Evolutionary conservation across 2,329 filamentous ascomycete genomes (phyloP).

Genomic region (Canariomyces notabilis): DNA sequence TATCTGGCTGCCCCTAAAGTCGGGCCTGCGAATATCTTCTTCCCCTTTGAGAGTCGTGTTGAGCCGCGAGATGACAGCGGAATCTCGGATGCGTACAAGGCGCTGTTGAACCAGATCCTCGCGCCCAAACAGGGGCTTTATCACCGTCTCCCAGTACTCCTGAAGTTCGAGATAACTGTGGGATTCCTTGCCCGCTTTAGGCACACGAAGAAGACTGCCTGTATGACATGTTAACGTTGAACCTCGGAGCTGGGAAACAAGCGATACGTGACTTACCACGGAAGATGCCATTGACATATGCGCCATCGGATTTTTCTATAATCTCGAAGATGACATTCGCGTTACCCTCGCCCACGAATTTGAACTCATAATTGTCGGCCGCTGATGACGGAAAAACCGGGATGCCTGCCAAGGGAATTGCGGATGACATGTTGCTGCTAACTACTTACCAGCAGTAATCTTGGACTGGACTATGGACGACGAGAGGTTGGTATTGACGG

Average conservation of each 20-base stretch:
- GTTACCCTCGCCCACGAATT: slow-evolving; percentile 61
- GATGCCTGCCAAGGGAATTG: not conserved
- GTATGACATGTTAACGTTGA: not conserved
- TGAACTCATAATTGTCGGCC: slow-evolving; percentile 16
- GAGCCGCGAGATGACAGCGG: slow-evolving; percentile 40
- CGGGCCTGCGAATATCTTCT: slow-evolving; percentile 30
- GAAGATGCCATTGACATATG: slow-evolving; percentile 2
- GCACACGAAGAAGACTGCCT: slow-evolving; percentile 55
- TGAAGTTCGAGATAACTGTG: slow-evolving; percentile 40
- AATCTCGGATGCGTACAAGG: slow-evolving; percentile 43
- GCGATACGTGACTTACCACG: slow-evolving; percentile 6
- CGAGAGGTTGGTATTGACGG: no score
- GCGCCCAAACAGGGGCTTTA: slow-evolving; percentile 51
- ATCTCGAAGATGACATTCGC: slow-evolving; percentile 72
- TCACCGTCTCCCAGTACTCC: slow-evolving; percentile 45
- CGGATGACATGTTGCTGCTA: slow-evolving; percentile 1
- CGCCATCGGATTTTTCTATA: slow-evolving; percentile 8
- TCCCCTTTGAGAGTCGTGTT: slow-evolving; percentile 52
- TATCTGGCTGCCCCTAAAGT: slow-evolving; percentile 45
- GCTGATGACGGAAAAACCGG: not conserved
- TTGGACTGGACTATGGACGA: no score
- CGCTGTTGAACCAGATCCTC: slow-evolving; percentile 51
- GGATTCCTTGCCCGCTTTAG: slow-evolving; percentile 50
- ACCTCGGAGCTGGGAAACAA: not conserved
- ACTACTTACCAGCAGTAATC: no score